Base-by-base conservation (phyloP, 805 yeast genomes). In the Brettanomyces sp. region DNA sequence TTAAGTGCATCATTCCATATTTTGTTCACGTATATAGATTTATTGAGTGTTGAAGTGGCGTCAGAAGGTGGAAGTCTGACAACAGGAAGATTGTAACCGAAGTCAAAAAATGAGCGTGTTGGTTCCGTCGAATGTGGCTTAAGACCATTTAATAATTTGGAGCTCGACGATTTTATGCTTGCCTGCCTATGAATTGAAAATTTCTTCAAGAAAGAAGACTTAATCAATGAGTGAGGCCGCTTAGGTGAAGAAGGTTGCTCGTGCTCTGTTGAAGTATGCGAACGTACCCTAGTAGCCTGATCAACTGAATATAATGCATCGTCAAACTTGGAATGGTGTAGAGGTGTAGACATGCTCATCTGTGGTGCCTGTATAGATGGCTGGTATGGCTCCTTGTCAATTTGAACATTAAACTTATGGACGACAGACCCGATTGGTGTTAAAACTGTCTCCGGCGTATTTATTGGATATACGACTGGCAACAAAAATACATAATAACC, bases 21-120 rank as follows among this genome's bases (percentile, higher is more conserved):
- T 50, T 85, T 71, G 58, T 82, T 83, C 34, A 85, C 87, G 59
- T 80, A 84, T 14, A 85, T 75, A 0, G 95, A 88, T 56, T 83
- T 85, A 57, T 84, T 82, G 5, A 78, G 68, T 6, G 76, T 73
- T 3, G 79, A 72, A 34, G 75, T 72, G 2, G 80, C 79, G 57
- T 73, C 72, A 4, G 77, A 72, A 0, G 82, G 82, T 1, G 81
- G 81, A 1, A 77, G 64, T 45, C 81, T 60, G 7, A 75, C 72
- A 62, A 73, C 70, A 3, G 80, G 80, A 33, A 76, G 55, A 38
- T 65, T 62, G 32, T 58, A 55, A 4, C 60, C 56, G 45, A 63
- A 70, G 18, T 65, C 58, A 45, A 66, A 66, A 12, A 74, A 22
- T 1, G 56, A 42, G 18, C 47, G 47, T 4, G 32, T 63, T 62